Evolutionary conservation across 1,284 basidiomycete genomes (phyloP), one percentile per base, ranked within the genome.

Genomic region (Porogramme epimiltina): DNA sequence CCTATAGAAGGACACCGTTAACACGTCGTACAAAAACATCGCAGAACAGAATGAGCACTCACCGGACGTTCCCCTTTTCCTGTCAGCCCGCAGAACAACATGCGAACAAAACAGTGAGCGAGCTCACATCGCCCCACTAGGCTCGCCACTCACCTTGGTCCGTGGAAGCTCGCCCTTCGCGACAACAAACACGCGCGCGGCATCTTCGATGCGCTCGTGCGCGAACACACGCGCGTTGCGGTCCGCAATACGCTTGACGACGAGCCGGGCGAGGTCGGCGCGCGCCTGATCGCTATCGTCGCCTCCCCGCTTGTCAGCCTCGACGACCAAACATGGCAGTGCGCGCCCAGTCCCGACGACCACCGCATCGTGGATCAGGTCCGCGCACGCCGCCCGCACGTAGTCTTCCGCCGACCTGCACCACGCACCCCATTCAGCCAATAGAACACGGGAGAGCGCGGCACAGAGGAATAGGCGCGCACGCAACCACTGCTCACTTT

Each of bases 351-450:
- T 41, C 15, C 58, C 58, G 15, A 59, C 52, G 34, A 56, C 54
- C 16, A 56, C 54, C 26, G 34, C 58, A 34, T 56, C 57, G 39
- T 48, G 42, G 10, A 59, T 49, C 37, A 56, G 13, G 19, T 52
- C 52, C 25, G 39, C 23, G 31, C 58, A 53, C 16, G 43, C 34
- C 28, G 39, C 49, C 22, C 54, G 54, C 31, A 54, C 50, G 33
- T 22, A 45, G 42, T 59, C 58, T 13, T 59, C 54, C 20, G 47
- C 52, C 26, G 24, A 8, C 28, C 28, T 31, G 28, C 13, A 13
- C 28, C 28, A 13, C n/a, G n/a, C n/a, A n/a, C n/a, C n/a, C n/a
- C n/a, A n/a, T n/a, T n/a, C n/a, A n/a, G n/a, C n/a, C n/a, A n/a
- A n/a, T n/a, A n/a, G n/a, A n/a, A n/a, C n/a, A n/a, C n/a, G n/a